phyloP scores from a whole-genome alignment of 768 basidiomycete species.

The Boletus subcaerulescens region DNA sequence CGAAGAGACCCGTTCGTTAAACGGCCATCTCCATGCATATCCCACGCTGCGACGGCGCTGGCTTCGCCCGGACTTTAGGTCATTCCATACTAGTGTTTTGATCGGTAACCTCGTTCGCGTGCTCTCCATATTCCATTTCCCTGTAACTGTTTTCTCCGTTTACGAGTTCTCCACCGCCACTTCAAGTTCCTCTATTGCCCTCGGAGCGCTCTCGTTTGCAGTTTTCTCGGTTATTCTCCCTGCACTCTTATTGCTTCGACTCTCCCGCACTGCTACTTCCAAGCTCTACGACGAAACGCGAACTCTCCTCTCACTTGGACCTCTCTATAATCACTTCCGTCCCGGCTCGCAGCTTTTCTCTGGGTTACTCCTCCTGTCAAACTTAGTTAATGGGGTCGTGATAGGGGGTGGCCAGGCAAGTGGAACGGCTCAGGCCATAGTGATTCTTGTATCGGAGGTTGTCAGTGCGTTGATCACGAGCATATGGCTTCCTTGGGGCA shows the following conservation, averaged over 20 bases:
- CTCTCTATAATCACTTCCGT: constrained; percentile 92
- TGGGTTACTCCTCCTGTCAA: constrained; percentile 74
- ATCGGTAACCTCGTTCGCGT: constrained; percentile 92
- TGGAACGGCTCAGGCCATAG: constrained; percentile 88
- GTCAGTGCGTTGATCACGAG: constrained; percentile 84
- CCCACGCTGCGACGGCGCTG: constrained; percentile 32
- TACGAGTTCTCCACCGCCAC: constrained; percentile 52
- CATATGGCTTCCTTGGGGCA: constrained; percentile 95
- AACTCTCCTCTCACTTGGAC: constrained; percentile 85
- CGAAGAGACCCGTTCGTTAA: constrained; percentile 33
- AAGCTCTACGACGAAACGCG: constrained; percentile 95
- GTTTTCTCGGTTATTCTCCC: constrained; percentile 79
- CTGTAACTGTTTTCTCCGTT: constrained; percentile 86
- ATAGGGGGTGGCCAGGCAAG: constrained; percentile 88
- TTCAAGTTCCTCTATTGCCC: constrained; percentile 59
- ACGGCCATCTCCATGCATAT: constrained; percentile 19
- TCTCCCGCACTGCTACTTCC: constrained; percentile 76
- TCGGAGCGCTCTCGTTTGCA: constrained; percentile 80
- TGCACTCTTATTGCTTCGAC: constrained; percentile 67
- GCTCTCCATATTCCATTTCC: constrained; percentile 90
- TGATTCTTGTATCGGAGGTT: constrained; percentile 89
- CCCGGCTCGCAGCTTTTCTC: constrained; percentile 91
- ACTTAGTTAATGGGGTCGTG: constrained; percentile 76
- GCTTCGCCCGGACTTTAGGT: constrained; percentile 56
- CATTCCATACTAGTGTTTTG: constrained; percentile 77